phyloP scores from a whole-genome alignment of 805 yeast species.

The Nematodospora valgi region DNA sequence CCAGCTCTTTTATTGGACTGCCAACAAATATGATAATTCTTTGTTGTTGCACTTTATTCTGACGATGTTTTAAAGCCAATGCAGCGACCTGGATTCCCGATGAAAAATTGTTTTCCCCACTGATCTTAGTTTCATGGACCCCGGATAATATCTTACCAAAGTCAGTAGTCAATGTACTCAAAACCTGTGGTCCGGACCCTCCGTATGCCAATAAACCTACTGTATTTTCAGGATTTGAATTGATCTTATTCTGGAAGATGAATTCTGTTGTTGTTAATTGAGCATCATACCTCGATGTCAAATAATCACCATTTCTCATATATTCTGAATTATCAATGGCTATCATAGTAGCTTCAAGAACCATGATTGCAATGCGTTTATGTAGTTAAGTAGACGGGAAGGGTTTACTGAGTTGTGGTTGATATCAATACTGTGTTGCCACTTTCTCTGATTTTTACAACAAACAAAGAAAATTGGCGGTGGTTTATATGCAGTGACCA shows the following conservation, averaged over 20 bases:
- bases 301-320: conserved; percentile 93
- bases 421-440: conserved; percentile 1
- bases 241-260: conserved; percentile 80
- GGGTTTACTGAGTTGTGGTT: background rate
- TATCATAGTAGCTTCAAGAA: conserved; percentile 92
- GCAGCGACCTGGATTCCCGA: conserved; percentile 90
- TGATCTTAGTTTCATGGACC: conserved; percentile 70
- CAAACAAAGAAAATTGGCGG: conserved; percentile 3
- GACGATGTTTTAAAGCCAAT: conserved; percentile 92
- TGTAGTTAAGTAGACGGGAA: background rate
- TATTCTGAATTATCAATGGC: conserved; percentile 94
- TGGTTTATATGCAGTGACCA: conserved; percentile 2
- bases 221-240: conserved; percentile 88
- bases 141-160: conserved; percentile 84
- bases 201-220: conserved; percentile 90
- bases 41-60: conserved; percentile 87
- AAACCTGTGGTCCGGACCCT: conserved; percentile 80
- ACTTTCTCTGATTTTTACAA: conserved; percentile 3
- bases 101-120: conserved; percentile 63
- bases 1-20: conserved; percentile 69
- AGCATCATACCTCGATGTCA: conserved; percentile 85
- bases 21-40: conserved; percentile 89
- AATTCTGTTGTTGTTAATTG: conserved; percentile 86
- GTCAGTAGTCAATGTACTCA: conserved; percentile 83
- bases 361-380: too few relatives aligned